Percentiles rank a stretch among this genome's conserved stretches.
Conservation (phyloP, 495 filamentous ascomycete genomes). For the Elaphomyces granulatus region DNA sequence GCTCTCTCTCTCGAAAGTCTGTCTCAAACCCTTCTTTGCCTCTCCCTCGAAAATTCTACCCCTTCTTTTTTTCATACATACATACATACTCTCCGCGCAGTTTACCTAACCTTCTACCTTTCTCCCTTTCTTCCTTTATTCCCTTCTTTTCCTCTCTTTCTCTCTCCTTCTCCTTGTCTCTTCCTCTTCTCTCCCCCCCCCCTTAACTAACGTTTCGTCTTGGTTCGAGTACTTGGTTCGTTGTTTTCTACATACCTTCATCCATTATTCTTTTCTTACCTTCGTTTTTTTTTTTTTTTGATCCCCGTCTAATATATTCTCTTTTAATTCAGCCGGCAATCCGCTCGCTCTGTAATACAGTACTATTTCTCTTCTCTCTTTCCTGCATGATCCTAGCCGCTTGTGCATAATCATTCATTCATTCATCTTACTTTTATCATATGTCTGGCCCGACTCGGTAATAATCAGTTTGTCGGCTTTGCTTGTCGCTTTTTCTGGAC, state of each 20-base stretch:
- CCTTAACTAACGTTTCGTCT: slow-evolving; percentile 19
- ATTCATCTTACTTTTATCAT: no score
- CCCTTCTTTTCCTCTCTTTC: slow-evolving; percentile 12
- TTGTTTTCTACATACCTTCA: slow-evolving; percentile 4
- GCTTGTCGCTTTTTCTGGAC: no score
- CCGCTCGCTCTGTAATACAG: neutral
- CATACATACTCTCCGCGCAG: neutral
- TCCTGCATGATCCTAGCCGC: neutral
- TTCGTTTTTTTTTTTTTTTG: slow-evolving; percentile 8
- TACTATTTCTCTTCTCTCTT: slow-evolving; percentile 1
- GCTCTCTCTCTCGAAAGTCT: neutral
- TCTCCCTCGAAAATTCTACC: neutral
- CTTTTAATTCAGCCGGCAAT: neutral
- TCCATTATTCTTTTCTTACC: slow-evolving; percentile 15
- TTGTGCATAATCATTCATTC: neutral
- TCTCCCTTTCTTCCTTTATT: slow-evolving; percentile 3
- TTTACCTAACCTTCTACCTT: neutral
- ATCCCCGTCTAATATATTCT: slow-evolving; percentile 1
- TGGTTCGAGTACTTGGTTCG: slow-evolving; percentile 6
- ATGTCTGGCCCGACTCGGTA: no score
- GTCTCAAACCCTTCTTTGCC: neutral
- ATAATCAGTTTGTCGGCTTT: no score
- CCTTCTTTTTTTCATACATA: neutral
- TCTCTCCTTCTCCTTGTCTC: slow-evolving; percentile 15
- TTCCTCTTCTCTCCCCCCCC: slow-evolving; percentile 25